Base-by-base conservation (phyloP, 2,329 filamentous ascomycete species). In the Emergomyces pasteurianus region DNA sequence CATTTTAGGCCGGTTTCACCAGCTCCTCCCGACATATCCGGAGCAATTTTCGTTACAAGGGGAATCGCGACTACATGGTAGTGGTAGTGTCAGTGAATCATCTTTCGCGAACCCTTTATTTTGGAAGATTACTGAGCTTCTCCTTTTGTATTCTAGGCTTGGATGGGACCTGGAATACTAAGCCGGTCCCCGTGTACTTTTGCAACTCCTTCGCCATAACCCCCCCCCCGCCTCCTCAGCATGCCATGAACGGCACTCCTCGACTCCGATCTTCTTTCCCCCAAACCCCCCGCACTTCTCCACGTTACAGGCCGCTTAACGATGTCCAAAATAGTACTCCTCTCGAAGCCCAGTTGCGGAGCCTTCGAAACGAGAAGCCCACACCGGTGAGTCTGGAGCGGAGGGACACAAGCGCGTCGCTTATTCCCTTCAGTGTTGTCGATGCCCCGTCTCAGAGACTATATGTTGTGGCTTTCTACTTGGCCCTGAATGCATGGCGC, bases 381-480 rank as follows among this genome's bases (percentile, higher is more conserved):
- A 21, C 64, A 53, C 68, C 73, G 47, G 55, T 60, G 18, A 62
- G 66, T 43, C 46, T 65, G 62, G 40, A 70, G 65, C 61, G 66
- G 9, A 63, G 66, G 10, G 67, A 67, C 62, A 62, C 65, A 38
- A 66, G 68, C 50, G 64, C 68, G 59, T 92, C 94, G 40, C 77
- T 95, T 60, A 92, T 99, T 69, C 88, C 94, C 14, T 79, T 90
- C 65, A 83, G 84, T 65, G 78, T 95, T 54, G 81, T 97, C 73
- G 92, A 97, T 78, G 90, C 90, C 53, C 92, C 94, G 7, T 89
- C 89, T 58, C 94, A 99, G 76, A 85, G 94, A 60, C 83, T 96
- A 68, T 96, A 95, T 72, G 87, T 90, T 55, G 83, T 88, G 64
- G 86, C 85, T n/a, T 75, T 95, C 65, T 97, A 95, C 73, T 73